Evolutionary conservation across 805 yeast species (phyloP), one percentile per base, ranked within the genome.

Genomic region (Barnettozyma californica): DNA sequence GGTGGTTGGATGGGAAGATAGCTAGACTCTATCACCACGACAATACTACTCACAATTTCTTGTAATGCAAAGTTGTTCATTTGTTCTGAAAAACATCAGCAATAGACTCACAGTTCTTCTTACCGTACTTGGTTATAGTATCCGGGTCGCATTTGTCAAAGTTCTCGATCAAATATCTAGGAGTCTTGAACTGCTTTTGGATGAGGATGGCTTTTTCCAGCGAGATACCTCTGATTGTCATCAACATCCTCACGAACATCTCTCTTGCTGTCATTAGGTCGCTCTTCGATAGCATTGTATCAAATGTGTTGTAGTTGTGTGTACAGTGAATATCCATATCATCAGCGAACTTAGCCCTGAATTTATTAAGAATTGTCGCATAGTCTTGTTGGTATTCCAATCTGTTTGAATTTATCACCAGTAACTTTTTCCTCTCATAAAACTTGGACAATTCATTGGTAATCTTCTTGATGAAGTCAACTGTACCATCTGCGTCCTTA

Each of bases 151-250:
- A 37, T 1, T 51, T 43, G 41, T 60, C 57, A 55, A 70, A 86
- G 10, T 74, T 78, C 19, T 72, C 69, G 11, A 83, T 62, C n/a
- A 92, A 70, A 18, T 60, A 62, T 33, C 68, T 68, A 0, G 97
- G 94, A 0, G 97, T 91, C 2, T 81, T 80, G 60, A 73, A 94
- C 38, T 73, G 62, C 18, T 70, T 69, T 65, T 91, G 97, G 9
- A 94, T 81, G 8, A 80, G 79, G 9, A 80, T 61, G 0, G 99
- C 99, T 61, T 87, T 89, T 53, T 92, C 97, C 27, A 87, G 67
- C 0, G 96, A 80, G 1, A 94, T 73, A 0, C 98, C 99, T 51
- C 78, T 76, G 2, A 86, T 75, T 3, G 90, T 78, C 84, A 90
- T 80, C 20, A 94, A 73, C 83, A 89, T 81, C 41, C 78, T 71